Evolutionary conservation across 192 early-diverging fungal genomes (phyloP), one percentile per base, ranked within the genome.

Genomic region (Entophlyctis luteolus): DNA sequence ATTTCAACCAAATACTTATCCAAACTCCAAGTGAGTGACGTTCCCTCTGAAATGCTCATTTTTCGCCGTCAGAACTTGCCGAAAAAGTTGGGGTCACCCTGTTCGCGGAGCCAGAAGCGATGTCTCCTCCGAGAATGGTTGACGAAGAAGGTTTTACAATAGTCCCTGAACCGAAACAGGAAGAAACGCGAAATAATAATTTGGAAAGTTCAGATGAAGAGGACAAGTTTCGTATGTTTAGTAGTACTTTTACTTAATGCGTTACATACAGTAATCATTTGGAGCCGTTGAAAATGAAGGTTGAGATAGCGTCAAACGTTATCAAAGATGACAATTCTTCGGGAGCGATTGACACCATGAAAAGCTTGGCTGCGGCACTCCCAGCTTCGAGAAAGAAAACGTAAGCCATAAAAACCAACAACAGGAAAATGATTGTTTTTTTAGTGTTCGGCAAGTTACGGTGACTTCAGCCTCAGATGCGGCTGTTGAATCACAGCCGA

Each of bases 111-210:
- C n/a, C n/a, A n/a, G n/a, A n/a, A n/a, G n/a, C n/a, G n/a, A n/a
- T n/a, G 32, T 29, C 23, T 14, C 35, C 58, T 2, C 42, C 57
- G 8, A 62, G 67, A 14, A 8, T 48, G 22, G 72, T 78, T 25
- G 76, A 78, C 55, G 68, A 50, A 38, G 76, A 78, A 42, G 76
- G 76, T 0, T 78, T 72, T 36, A 78, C 69, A 18, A 74, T 78
- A 18, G 63, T 66, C 10, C 63, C 63, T n/a, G 33, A 35, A 42
- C n/a, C 39, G 39, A 42, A 8, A 42, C 8, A 42, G 10, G 8
- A 12, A 18, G 33, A 25, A 35, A 68, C 56, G 52, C 62, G 62
- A 32, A 65, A 67, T 8, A 49, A 59, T n/a, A 58, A 72, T 34
- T 55, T 48, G 16, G 66, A 67, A 32, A 55, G 49, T 39, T 68